Evolutionary conservation across 306 rosid species (phyloP), one percentile per base, ranked within the genome.

Genomic region (Cucurbita pepo): DNA sequence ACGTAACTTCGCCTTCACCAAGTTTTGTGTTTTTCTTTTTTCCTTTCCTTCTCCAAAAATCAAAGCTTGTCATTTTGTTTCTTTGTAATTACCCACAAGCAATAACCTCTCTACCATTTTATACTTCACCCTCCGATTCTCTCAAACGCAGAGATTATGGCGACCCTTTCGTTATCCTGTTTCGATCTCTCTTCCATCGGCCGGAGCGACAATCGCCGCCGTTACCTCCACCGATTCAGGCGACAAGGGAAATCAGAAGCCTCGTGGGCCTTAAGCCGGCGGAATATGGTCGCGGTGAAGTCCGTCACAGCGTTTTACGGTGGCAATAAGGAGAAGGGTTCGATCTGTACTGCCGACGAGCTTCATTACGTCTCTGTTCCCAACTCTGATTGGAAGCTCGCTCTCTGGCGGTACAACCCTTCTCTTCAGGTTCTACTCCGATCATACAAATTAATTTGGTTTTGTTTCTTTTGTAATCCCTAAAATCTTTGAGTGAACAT

Each of bases 321-420:
- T 7, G 43, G 72, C 25, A 75, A 41, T 30, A 76, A 47, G 18
- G 79, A 48, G 16, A 77, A 78, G 34, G 71, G 59, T 36, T 75
- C 79, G 34, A 65, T 87, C 55, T 93, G 90, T 73, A 93, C 96
- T 5, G 97, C 94, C 61, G 91, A 90, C 16, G 97, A 93, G 79
- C 90, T 90, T 71, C 98, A 93, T 79, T 83, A 79, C 25, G 87
- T 90, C 64, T 16, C 86, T 13, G 84, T 90, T 83, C 82, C 96
- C 13, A 77, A 83, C 76, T 85, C 97, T 79, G 88, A 84, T 80
- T 93, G 98, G 97, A 87, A 75, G 48, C 97, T 93, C 76, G 94
- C 97, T 78, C 91, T 90, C 45, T 90, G 98, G 98, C 97, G 98
- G 73, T 93, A 90, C 83, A 86, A 76, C 57, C 94, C 98, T 67